Percentiles rank a stretch among this genome's conserved stretches.
These are phyloP conservation scores for Phytophthora multivora DNA, from an alignment of 352 stramenopile genomes.

Conservation along the genomic window DNA sequence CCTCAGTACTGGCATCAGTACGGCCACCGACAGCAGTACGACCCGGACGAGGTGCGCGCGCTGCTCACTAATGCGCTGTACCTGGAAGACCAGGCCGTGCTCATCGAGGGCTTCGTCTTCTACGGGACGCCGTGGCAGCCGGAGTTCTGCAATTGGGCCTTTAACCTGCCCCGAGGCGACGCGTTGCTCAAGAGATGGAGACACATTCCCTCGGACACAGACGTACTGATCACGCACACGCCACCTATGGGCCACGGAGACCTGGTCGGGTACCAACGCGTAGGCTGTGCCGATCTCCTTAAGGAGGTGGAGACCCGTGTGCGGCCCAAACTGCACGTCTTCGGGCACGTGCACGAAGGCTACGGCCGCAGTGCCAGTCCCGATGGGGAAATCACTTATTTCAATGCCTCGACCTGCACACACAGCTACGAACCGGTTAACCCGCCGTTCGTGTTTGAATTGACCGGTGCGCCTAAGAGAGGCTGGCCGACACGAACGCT, in stretches of 20 bases:
- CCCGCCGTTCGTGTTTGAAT: conserved; percentile 62
- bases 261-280: conserved; percentile 48
- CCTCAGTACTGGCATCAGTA: conserved; percentile 74
- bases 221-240: conserved; percentile 90
- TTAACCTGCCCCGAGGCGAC: conserved; percentile 65
- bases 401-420: conserved; percentile 87
- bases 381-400: conserved; percentile 80
- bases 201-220: conserved; percentile 60
- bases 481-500: conserved; percentile 19
- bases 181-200: conserved; percentile 51
- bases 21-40: conserved; percentile 65
- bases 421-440: conserved; percentile 81
- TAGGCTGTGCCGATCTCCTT: conserved; percentile 82
- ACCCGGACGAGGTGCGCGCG: conserved; percentile 69
- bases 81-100: conserved; percentile 72
- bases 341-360: conserved; percentile 91
- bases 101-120: conserved; percentile 77
- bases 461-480: conserved; percentile 35
- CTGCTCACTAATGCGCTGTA: conserved; percentile 81
- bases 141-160: conserved; percentile 87
- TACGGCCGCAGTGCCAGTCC: conserved; percentile 69
- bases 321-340: conserved; percentile 82
- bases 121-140: conserved; percentile 85
- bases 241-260: conserved; percentile 85
- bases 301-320: conserved; percentile 69